phyloP scores from a whole-genome alignment of 1,284 basidiomycete genomes.

The Megacollybia platyphylla region DNA sequence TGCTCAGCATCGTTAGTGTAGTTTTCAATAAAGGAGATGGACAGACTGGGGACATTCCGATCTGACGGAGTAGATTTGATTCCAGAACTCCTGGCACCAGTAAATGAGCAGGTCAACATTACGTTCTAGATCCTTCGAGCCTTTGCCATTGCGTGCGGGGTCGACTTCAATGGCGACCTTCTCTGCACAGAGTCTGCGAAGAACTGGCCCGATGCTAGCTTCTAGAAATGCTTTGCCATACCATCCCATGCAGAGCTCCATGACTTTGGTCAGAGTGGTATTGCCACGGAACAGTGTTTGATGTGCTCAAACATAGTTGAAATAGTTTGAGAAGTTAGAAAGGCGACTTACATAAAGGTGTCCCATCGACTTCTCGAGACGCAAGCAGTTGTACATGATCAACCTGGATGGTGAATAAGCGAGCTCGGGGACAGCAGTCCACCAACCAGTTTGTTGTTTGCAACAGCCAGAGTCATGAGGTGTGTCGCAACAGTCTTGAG shows the following conservation, averaged over 20 bases:
- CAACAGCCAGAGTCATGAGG: constrained; percentile 56
- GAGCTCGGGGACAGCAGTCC: no score
- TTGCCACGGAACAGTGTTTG: constrained; percentile 71
- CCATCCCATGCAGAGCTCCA: constrained; percentile 66
- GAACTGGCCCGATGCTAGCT: constrained; percentile 54
- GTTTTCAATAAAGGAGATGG: constrained; percentile 1
- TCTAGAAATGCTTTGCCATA: constrained; percentile 70
- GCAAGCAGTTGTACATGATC: constrained; percentile 56
- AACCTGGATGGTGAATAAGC: constrained; percentile 12
- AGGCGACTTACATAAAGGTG: constrained; percentile 37
- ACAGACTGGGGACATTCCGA: constrained; percentile 65
- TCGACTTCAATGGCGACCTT: constrained; percentile 71
- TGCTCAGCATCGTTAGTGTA: constrained; percentile 17
- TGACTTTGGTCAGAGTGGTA: constrained; percentile 67
- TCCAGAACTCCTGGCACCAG: constrained; percentile 74
- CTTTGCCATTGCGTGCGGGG: constrained; percentile 47
- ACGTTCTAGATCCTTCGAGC: constrained; percentile 46
- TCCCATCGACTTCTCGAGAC: constrained; percentile 52
- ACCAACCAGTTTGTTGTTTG: constrained; percentile 35
- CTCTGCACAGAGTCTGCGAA: constrained; percentile 58
- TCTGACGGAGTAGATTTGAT: constrained; percentile 60
- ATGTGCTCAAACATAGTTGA: constrained; percentile 27
- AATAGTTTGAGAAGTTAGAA: constrained; percentile 4
- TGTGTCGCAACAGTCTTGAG: constrained; percentile 46
- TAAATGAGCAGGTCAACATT: constrained; percentile 58